Conservation (phyloP, 352 stramenopile genomes). For the Pythium sukuiense region DNA sequence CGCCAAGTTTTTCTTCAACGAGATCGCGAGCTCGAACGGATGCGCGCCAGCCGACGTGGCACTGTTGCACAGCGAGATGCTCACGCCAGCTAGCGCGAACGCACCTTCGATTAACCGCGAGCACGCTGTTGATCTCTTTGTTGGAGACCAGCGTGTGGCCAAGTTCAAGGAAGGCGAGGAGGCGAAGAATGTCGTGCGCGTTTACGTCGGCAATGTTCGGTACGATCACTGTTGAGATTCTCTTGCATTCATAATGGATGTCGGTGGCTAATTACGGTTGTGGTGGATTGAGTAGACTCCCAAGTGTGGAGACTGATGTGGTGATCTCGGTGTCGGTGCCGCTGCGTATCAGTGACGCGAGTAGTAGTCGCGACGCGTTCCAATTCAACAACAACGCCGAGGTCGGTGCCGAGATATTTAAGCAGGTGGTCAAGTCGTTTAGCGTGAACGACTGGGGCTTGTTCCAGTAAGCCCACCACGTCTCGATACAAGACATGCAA, state of each 20-base stretch:
- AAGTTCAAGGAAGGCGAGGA: slow-evolving; percentile 84
- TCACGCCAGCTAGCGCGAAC: slow-evolving; percentile 19
- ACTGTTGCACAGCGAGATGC: slow-evolving; percentile 47
- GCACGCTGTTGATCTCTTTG: slow-evolving; percentile 47
- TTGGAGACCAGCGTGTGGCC: slow-evolving; percentile 78
- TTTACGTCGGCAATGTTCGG: slow-evolving; percentile 76
- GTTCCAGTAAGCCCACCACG: slow-evolving; percentile 27
- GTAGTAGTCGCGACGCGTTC: slow-evolving; percentile 62
- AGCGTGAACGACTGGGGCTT: slow-evolving; percentile 65
- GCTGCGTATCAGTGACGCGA: slow-evolving; percentile 71
- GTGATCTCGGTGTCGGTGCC: slow-evolving; percentile 80
- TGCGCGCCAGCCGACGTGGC: slow-evolving; percentile 57
- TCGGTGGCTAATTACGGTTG: too few species aligned
- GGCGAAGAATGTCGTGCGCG: slow-evolving; percentile 84
- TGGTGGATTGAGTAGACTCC: slow-evolving; percentile 34
- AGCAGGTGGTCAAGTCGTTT: slow-evolving; percentile 67
- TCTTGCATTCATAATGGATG: too few species aligned
- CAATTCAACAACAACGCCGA: slow-evolving; percentile 69
- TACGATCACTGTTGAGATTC: slow-evolving; percentile 16
- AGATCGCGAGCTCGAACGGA: slow-evolving; percentile 79
- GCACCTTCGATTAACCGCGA: slow-evolving; percentile 36
- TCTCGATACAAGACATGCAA: neutral
- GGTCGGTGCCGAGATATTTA: slow-evolving; percentile 69
- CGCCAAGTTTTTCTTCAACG: slow-evolving; percentile 81
- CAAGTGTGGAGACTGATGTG: slow-evolving; percentile 73